Percentiles rank a stretch among this genome's conserved stretches.
Conservation (phyloP, 164 flowering plant genomes). For the Malania oleifera region DNA sequence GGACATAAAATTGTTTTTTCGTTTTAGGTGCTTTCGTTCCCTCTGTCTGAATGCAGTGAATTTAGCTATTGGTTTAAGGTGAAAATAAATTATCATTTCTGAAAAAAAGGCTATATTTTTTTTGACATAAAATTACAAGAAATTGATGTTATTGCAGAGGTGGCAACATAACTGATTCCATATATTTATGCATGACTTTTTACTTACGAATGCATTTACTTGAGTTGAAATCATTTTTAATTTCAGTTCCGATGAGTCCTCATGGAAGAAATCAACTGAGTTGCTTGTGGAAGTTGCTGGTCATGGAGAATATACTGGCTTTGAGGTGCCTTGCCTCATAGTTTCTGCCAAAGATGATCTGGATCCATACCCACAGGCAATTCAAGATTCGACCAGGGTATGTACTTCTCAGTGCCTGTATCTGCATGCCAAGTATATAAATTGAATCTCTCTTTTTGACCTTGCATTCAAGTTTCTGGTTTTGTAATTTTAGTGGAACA, state of each 20-base stretch:
- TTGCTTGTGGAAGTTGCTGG: background rate
- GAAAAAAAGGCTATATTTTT: too few relatives aligned
- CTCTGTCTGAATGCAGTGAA: too few relatives aligned
- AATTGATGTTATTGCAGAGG: too few relatives aligned
- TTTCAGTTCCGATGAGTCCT: background rate
- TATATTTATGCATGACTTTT: background rate
- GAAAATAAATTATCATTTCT: too few relatives aligned
- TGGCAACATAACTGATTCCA: too few relatives aligned
- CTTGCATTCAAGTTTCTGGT: background rate
- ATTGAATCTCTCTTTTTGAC: background rate
- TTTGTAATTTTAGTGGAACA: too few relatives aligned
- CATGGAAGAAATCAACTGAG: slow-evolving; percentile 6
- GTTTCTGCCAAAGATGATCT: slow-evolving; percentile 7
- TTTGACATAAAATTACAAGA: too few relatives aligned
- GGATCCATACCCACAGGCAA: background rate
- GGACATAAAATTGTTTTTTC: too few relatives aligned
- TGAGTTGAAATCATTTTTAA: background rate
- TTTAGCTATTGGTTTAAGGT: too few relatives aligned
- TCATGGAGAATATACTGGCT: slow-evolving; percentile 6
- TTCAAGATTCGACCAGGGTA: slow-evolving; percentile 2
- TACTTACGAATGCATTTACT: background rate
- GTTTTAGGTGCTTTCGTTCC: too few relatives aligned
- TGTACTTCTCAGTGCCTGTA: background rate
- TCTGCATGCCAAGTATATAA: background rate
- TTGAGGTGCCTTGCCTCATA: slow-evolving; percentile 4